Evolutionary conservation across 2,329 filamentous ascomycete species (phyloP), one percentile per base, ranked within the genome.

Genomic region (Aspergillus bombycis): DNA sequence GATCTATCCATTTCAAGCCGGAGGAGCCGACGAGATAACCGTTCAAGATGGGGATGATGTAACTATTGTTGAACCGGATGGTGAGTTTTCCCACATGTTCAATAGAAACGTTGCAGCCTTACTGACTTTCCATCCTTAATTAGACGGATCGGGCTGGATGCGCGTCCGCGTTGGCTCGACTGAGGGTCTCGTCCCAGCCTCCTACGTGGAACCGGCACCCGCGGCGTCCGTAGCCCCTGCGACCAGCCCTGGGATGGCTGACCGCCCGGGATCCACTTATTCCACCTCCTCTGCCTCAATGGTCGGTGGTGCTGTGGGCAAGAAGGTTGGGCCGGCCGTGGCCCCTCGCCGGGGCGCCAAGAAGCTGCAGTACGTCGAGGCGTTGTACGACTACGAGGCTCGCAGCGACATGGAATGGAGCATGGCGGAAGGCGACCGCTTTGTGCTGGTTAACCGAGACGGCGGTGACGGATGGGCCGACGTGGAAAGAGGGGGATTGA

Each of bases 401-500:
- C 89, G 93, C 71, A 93, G 89, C 68, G 92, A 96, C 7, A 86
- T 88, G 9, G 95, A 99, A 79, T 93, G 94, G 78, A 93, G 85
- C 72, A 99, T 99, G 92, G 77, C 77, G 0, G 94, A 96, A 78
- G 95, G 95, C 0, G 95, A 99, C 79, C 86, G 89, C 58, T 96
- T 99, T 72, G 93, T 99, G 45, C 83, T 99, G 36, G 88, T 97
- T 65, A 93, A 89, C 72, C 89, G 92, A 62, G 94, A 98, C 74
- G 86, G 89, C 0, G 95, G 95, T 1, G 95, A 98, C 80, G 95
- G 95, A 0, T 99, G 95, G 95, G 92, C 90, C 32, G 95, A 98
- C 81, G 95, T 99, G 21, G 95, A 98, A 81, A 93, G 92, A 78
- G 93, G 92, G 21, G 94, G 94, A 1, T 83, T 89, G 46, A 92